Evolutionary conservation across 202 grass and related monocot species (phyloP).

Genomic region (Dendrocalamus latiflorus): DNA sequence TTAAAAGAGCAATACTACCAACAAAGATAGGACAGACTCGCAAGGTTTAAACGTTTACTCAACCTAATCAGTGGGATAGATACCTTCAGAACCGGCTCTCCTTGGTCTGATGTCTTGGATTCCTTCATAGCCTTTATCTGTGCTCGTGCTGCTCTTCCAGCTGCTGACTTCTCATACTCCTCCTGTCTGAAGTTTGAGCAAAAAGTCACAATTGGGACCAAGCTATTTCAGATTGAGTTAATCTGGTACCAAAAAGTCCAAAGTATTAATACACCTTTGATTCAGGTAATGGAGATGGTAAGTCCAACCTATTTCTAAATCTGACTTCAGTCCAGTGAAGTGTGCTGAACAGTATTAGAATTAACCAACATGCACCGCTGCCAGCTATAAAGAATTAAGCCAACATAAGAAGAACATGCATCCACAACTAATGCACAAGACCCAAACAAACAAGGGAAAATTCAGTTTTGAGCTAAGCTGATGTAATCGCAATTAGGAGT

Average conservation of each 20-base stretch:
- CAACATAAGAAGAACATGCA: neutral
- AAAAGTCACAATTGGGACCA: neutral
- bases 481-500: neutral
- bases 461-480: neutral
- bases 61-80: neutral
- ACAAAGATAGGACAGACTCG: no score
- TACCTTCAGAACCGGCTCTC: conserved; percentile 93
- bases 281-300: neutral
- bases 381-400: neutral
- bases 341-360: neutral
- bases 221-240: neutral
- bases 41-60: neutral
- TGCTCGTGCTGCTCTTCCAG: conserved; percentile 71
- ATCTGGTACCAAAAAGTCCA: neutral
- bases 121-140: conserved; percentile 92
- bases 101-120: conserved; percentile 53
- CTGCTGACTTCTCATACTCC: conserved; percentile 78
- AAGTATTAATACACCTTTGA: neutral
- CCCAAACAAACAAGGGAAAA: neutral
- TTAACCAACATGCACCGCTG: neutral
- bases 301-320: neutral
- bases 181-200: conserved; percentile 44
- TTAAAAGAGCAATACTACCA: neutral
- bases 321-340: neutral
- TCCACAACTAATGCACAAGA: neutral